phyloP scores from a whole-genome alignment of 1,139 yeast species.

The Blastobotrys apis region DNA sequence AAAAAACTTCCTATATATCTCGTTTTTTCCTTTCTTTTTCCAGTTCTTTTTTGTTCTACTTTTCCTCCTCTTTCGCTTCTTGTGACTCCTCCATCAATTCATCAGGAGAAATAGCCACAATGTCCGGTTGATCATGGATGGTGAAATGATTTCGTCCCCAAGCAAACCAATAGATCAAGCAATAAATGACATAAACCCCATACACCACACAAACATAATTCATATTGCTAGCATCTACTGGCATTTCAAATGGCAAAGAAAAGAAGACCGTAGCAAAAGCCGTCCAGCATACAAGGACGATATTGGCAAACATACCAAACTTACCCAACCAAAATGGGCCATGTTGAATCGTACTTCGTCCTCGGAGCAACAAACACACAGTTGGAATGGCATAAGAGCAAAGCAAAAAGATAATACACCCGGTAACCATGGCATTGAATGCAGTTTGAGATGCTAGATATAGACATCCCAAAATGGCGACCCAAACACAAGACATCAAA shows the following conservation, averaged over 20 bases:
- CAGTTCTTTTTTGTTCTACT: too few relatives aligned
- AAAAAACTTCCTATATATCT: too few relatives aligned
- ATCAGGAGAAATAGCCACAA: too few relatives aligned
- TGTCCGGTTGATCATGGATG: slow-evolving; percentile 6
- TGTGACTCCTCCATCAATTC: too few relatives aligned
- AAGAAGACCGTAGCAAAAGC: slow-evolving; percentile 55
- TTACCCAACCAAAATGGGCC: slow-evolving; percentile 67
- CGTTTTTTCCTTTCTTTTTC: too few relatives aligned
- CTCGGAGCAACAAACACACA: slow-evolving; percentile 46
- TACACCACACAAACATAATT: slow-evolving; percentile 45
- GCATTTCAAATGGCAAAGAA: slow-evolving; percentile 71
- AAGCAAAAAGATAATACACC: slow-evolving; percentile 72
- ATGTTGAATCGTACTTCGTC: slow-evolving; percentile 41
- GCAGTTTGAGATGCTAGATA: slow-evolving; percentile 66
- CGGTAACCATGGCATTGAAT: slow-evolving; percentile 80
- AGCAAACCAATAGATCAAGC: slow-evolving; percentile 13
- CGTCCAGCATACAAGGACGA: slow-evolving; percentile 59
- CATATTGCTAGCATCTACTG: slow-evolving; percentile 61
- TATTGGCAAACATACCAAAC: slow-evolving; percentile 58
- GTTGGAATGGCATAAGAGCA: slow-evolving; percentile 79
- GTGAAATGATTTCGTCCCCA: slow-evolving; percentile 13
- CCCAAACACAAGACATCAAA: slow-evolving; percentile 56
- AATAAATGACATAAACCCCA: slow-evolving; percentile 12
- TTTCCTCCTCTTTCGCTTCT: too few relatives aligned
- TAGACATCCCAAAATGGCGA: slow-evolving; percentile 42